Percentiles rank a stretch among this genome's conserved stretches.
phyloP scores from a whole-genome alignment of 768 basidiomycete genomes.

The Hemileccinum impolitum region DNA sequence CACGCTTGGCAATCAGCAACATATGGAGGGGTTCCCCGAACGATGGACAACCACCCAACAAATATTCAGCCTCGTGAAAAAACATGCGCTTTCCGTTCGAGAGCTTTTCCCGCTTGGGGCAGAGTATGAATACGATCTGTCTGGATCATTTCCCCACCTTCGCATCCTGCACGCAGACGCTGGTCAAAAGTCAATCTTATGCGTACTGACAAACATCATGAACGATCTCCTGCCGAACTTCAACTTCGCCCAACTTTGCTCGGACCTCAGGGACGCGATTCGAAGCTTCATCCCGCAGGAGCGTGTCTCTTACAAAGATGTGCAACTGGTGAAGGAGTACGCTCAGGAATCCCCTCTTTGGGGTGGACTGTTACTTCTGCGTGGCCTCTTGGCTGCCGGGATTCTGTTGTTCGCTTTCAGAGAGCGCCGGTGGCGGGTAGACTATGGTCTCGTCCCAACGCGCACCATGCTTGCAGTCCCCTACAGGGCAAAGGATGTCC shows the following conservation, averaged over 20 bases:
- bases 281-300: conserved; percentile 3
- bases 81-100: conserved; percentile 1
- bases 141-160: conserved; percentile 6
- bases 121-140: not conserved
- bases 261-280: not conserved
- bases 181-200: conserved; percentile 2
- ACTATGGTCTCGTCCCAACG: conserved; percentile 16
- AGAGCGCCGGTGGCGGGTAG: conserved; percentile 26
- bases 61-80: conserved; percentile 31
- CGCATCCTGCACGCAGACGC: conserved; percentile 10
- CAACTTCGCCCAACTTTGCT: conserved; percentile 1
- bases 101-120: conserved; percentile 4
- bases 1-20: conserved; percentile 36
- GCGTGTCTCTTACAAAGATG: not conserved
- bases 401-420: conserved; percentile 18
- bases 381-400: conserved; percentile 21
- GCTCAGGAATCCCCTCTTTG: conserved; percentile 1
- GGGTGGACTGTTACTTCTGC: conserved; percentile 17
- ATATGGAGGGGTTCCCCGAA: conserved; percentile 38
- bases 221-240: conserved; percentile 8
- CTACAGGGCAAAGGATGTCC: conserved; percentile 27
- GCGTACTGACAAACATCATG: conserved; percentile 4
- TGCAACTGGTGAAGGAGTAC: not conserved
- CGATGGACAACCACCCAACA: conserved; percentile 43
- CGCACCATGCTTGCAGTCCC: conserved; percentile 26